Evolutionary conservation across 2,329 filamentous ascomycete genomes (phyloP).

Genomic region (Bertia moriformis): DNA sequence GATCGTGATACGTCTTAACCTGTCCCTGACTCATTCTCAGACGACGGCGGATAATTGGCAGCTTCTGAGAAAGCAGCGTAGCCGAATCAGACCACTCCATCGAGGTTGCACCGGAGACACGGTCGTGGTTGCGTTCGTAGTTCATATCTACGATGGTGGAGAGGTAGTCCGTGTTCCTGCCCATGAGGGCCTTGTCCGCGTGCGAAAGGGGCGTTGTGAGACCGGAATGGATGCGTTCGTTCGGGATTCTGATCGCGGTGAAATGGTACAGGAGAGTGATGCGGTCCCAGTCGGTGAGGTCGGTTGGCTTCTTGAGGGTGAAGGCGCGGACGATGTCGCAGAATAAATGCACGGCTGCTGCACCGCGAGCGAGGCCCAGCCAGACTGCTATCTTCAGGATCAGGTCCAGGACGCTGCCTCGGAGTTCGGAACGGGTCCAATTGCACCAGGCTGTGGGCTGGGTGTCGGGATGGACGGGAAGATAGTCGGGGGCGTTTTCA

Average conservation of each 20-base stretch:
- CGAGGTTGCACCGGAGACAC: no score
- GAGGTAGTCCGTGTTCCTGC: not conserved
- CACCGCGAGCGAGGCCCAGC: not conserved
- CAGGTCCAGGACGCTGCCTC: not conserved
- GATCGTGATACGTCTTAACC: no score
- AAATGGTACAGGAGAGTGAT: not conserved
- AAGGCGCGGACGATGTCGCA: not conserved
- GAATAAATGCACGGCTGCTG: not conserved
- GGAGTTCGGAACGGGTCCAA: not conserved
- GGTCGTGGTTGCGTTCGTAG: no score
- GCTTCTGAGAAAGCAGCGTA: no score
- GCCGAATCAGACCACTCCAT: no score
- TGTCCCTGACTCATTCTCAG: no score
- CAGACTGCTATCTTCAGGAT: not conserved
- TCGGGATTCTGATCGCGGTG: not conserved
- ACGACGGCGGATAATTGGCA: no score
- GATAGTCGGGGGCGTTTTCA: no score
- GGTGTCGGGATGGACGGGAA: no score
- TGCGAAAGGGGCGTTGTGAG: not conserved
- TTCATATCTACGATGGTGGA: no score
- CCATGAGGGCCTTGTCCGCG: not conserved
- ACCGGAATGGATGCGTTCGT: not conserved
- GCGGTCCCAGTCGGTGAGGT: not conserved
- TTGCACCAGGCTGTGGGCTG: no score
- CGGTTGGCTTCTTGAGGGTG: not conserved